These are phyloP conservation scores for Vigna reflexopilosa DNA, from an alignment of 306 rosid genomes.

Conservation along the genomic window DNA sequence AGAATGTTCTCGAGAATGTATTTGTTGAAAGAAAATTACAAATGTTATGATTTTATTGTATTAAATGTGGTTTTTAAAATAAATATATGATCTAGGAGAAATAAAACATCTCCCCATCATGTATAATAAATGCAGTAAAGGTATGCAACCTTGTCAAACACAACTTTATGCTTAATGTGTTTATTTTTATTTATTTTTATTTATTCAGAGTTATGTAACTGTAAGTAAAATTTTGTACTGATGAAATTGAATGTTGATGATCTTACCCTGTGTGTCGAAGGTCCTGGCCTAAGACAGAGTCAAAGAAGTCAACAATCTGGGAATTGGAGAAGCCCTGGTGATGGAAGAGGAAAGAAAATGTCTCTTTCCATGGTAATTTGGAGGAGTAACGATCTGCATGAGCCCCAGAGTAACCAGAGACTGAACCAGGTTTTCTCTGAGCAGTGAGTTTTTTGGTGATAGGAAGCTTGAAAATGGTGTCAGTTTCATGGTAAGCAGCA, in stretches of 20 bases:
- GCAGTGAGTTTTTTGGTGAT: slow-evolving; percentile 48
- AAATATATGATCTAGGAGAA: no score
- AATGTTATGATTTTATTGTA: no score
- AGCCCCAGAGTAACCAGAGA: slow-evolving; percentile 69
- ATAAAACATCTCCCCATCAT: no score
- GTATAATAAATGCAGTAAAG: no score
- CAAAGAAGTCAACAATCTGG: slow-evolving; percentile 60
- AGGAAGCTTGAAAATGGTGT: slow-evolving; percentile 64
- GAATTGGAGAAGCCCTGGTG: slow-evolving; percentile 33
- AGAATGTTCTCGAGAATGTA: no score
- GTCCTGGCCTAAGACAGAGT: slow-evolving; percentile 62
- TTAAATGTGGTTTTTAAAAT: no score
- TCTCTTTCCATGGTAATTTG: slow-evolving; percentile 82
- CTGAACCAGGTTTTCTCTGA: slow-evolving; percentile 51
- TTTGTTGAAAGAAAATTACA: no score
- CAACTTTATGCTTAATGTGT: no score
- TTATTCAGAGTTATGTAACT: no score
- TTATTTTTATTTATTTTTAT: no score
- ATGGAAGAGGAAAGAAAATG: slow-evolving; percentile 56
- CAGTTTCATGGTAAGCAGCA: slow-evolving; percentile 58
- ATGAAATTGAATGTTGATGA: not conserved
- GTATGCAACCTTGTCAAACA: no score
- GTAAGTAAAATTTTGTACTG: no score
- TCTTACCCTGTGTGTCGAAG: slow-evolving; percentile 65
- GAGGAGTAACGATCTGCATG: slow-evolving; percentile 70